Base-by-base conservation (phyloP, 192 early-diverging fungal genomes). In the Podila minutissima region DNA sequence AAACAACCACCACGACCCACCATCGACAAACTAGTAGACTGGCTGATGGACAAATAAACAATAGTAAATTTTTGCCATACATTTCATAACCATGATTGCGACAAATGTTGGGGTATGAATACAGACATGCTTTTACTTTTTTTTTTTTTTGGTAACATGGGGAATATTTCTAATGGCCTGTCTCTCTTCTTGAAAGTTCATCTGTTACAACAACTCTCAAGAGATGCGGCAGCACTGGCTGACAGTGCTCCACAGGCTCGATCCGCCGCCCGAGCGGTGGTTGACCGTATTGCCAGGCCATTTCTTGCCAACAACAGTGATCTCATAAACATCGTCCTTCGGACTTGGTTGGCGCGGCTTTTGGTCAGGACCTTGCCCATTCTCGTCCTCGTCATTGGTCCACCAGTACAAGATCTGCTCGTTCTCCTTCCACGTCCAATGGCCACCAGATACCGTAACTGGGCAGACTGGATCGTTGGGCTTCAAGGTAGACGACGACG, bases 381-480 rank as follows among this genome's bases (percentile, higher is more conserved):
- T 29, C 12, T 70, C 32, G 15, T 55, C 66, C 3, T 55, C 66
- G 7, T 55, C 58, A 29, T 62, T 28, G 1, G 65, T 74, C 74
- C 75, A 77, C 82, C 82, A 83, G 35, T 74, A 74, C 22, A 83
- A 50, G 10, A 67, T 67, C 62, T 74, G 74, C 35, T 77, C 74
- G 0, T 67, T 53, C 29, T 83, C 71, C 48, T 69, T 70, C 74
- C 74, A 83, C 32, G 66, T 46, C 67, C 71, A 76, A 7, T 66
- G 71, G 0, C 82, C 82, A 24, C 67, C 75, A 35, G 67, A 72
- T 1, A 83, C 74, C 15, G 65, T 76, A 19, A 84, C 75, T 15
- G 59, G 33, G 67, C 77, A 81, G 4, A 58, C 62, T 5, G 53
- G 51, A 7, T 69, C 70, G 24, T 63, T 71, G 0, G 31, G 48